Percentiles rank a stretch among this genome's conserved stretches.
phyloP scores from a whole-genome alignment of 805 yeast genomes.

The Monosporozyma aerobia region DNA sequence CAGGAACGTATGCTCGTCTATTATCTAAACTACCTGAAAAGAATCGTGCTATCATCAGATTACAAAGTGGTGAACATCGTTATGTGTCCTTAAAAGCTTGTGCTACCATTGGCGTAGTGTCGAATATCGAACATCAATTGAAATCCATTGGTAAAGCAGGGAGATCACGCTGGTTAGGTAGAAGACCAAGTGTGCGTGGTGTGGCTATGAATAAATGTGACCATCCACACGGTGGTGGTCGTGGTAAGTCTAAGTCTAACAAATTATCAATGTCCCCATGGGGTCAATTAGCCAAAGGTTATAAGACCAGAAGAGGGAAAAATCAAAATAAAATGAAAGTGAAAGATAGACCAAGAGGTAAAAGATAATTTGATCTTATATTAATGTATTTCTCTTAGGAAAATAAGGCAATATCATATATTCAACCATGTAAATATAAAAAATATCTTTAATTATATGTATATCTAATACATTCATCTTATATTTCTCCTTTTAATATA shows the following conservation, averaged over 20 bases:
- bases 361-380: conserved; percentile 29
- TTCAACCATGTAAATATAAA: neutral
- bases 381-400: too few species aligned
- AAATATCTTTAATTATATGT: neutral
- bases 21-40: conserved; percentile 67
- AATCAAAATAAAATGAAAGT: conserved; percentile 76
- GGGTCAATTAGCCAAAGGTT: conserved; percentile 90
- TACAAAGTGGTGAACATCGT: conserved; percentile 91
- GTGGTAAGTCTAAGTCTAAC: conserved; percentile 97
- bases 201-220: conserved; percentile 95
- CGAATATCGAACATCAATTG: conserved; percentile 88
- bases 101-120: conserved; percentile 89
- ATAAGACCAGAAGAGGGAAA: conserved; percentile 88
- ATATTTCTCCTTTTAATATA: neutral
- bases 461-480: neutral
- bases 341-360: conserved; percentile 84
- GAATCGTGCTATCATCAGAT: conserved; percentile 64
- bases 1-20: conserved; percentile 89
- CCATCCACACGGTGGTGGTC: conserved; percentile 99
- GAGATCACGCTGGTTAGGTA: conserved; percentile 82
- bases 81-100: conserved; percentile 77
- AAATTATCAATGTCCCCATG: conserved; percentile 91
- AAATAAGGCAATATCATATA: too few species aligned
- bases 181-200: conserved; percentile 94
- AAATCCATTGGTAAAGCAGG: conserved; percentile 94